Percentiles rank a stretch among this genome's conserved stretches.
These are phyloP conservation scores for Penicillium tannophilum DNA, from an alignment of 495 filamentous ascomycete species.

Conservation along the genomic window DNA sequence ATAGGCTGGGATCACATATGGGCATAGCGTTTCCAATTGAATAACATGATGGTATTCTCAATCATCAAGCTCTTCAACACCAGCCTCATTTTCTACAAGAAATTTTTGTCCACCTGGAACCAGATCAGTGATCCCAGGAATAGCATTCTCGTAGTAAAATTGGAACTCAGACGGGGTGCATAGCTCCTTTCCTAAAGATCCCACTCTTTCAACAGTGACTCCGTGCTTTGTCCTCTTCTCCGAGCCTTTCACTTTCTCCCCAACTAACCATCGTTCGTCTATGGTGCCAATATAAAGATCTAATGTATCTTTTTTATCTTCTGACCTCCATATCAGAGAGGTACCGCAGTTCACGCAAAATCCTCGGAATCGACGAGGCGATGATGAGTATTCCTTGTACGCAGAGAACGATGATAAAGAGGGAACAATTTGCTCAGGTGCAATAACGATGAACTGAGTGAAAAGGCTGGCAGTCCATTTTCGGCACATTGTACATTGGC, in stretches of 20 bases:
- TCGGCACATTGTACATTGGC: constrained; percentile 7
- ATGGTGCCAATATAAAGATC: constrained; percentile 3
- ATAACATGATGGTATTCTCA: too few species aligned
- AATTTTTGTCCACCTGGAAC: constrained; percentile 1
- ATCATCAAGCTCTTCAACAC: not conserved
- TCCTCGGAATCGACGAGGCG: not conserved
- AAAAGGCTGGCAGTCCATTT: constrained; percentile 8
- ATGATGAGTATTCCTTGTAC: constrained; percentile 1
- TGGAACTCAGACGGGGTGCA: constrained; percentile 7
- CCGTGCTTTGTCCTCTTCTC: not conserved
- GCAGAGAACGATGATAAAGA: not conserved
- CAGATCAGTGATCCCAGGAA: constrained; percentile 4
- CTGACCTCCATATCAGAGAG: constrained; percentile 7
- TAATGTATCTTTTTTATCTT: constrained; percentile 6
- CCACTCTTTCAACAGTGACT: not conserved
- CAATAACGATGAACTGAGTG: constrained; percentile 2
- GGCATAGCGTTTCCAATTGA: too few species aligned
- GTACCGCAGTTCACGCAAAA: constrained; percentile 2
- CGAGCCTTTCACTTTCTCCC: constrained; percentile 1
- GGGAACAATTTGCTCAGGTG: not conserved
- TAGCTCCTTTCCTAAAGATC: not conserved
- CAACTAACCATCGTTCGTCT: constrained; percentile 5
- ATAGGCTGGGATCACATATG: too few species aligned
- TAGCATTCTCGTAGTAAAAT: constrained; percentile 7
- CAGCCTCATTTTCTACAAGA: not conserved